Evolutionary conservation across 371 early-diverging fungal species (phyloP), one percentile per base, ranked within the genome.

Genomic region (Dinochytrium kinnereticum): DNA sequence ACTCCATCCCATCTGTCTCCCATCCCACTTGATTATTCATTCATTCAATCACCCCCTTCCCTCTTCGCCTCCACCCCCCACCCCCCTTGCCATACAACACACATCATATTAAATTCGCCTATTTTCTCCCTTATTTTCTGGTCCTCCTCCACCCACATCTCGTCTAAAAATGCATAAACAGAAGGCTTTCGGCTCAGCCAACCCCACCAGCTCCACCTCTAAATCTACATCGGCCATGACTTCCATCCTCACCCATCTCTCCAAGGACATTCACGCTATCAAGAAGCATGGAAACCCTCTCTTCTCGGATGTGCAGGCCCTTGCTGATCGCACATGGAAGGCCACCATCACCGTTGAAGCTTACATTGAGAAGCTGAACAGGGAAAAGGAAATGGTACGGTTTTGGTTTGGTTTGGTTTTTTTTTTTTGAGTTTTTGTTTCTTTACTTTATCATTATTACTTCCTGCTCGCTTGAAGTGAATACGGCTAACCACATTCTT

Each of bases 251-350:
- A 61, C 31, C 21, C 3, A 7, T 10, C 36, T 61, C 64, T 31
- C 64, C 13, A 34, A 33, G 64, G 77, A 77, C 64, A 59, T 77
- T 39, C 36, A 64, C 0, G 73, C 72, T 15, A 68, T 75, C 72
- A 71, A 71, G 57, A 59, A 64, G 28, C 78, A 72, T 40, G 78
- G 75, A 13, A 57, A 70, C 70, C 76, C 76, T 17, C 51, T 67
- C 28, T 71, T 79, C 37, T 31, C 64, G 21, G 76, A 79, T 38
- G 65, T 80, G 2, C 81, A 80, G 49, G 68, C 33, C 37, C 53
- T 81, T n/a, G 81, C 81, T 2, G 81, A 81, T 38, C 66, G 78
- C 44, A 76, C 77, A n/a, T 81, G 81, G 81, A 51, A 68, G 39
- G 76, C 73, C 37, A 81, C 78, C 59, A n/a, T 81, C 31, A 36